Evolutionary conservation across 164 flowering plant species (phyloP).

Genomic region (Saururus chinensis): DNA sequence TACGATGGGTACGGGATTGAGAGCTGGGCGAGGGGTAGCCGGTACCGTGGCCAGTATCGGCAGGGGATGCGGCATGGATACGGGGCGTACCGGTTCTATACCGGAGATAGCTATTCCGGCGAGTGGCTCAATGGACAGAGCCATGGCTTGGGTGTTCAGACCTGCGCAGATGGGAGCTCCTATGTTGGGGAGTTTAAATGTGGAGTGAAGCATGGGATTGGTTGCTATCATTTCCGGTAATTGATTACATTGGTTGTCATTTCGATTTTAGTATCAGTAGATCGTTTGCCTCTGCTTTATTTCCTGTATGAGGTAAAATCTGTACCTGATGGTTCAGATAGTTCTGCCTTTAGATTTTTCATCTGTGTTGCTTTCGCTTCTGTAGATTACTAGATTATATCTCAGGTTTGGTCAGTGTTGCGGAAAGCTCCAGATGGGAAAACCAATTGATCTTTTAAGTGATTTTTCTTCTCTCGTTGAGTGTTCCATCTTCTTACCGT

Average conservation of each 20-base stretch:
- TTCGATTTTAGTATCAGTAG: too few species aligned
- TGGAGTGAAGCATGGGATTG: slow-evolving; percentile 89
- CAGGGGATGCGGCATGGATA: slow-evolving; percentile 72
- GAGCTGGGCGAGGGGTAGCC: slow-evolving; percentile 85
- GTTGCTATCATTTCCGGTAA: slow-evolving; percentile 89
- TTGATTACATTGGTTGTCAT: too few species aligned
- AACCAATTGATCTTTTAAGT: background rate
- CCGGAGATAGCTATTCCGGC: slow-evolving; percentile 82
- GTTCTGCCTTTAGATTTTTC: background rate
- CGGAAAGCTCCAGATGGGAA: too few species aligned
- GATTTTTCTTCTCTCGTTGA: background rate
- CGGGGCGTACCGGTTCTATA: slow-evolving; percentile 76
- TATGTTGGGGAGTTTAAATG: slow-evolving; percentile 77
- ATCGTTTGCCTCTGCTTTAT: too few species aligned
- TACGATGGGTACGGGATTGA: slow-evolving; percentile 92
- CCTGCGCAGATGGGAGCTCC: slow-evolving; percentile 82
- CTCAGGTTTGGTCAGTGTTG: too few species aligned
- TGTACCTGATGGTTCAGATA: too few species aligned
- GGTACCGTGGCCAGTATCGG: slow-evolving; percentile 72
- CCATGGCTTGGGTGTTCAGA: slow-evolving; percentile 77
- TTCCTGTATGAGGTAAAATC: too few species aligned
- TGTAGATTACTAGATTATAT: background rate
- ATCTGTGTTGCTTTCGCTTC: background rate
- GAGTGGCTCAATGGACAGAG: slow-evolving; percentile 93
- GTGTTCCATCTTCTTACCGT: background rate